A percentile compares a stretch with the other conserved stretches of the same genome.
These are phyloP conservation scores for Paraphoma chrysanthemicola DNA, from an alignment of 2,329 filamentous ascomycete genomes.

Conservation along the genomic window DNA sequence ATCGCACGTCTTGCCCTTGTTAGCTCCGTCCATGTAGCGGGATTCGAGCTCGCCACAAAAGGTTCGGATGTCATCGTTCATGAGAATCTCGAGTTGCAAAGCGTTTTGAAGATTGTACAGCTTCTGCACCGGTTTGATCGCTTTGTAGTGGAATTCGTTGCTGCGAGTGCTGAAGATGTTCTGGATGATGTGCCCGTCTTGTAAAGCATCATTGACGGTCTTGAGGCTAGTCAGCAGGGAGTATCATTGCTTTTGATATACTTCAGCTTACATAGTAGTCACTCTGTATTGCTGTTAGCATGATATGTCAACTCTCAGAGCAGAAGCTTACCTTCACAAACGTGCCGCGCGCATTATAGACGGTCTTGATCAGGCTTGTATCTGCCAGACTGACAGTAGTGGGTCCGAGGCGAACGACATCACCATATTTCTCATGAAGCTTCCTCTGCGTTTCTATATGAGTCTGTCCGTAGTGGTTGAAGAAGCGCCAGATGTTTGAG, in stretches of 20 bases:
- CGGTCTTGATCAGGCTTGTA: conserved; percentile 37
- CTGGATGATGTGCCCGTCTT: conserved; percentile 36
- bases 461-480: conserved; percentile 35
- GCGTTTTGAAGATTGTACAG: conserved; percentile 35
- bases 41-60: conserved; percentile 34
- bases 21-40: conserved; percentile 32
- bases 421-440: conserved; percentile 39
- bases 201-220: conserved; percentile 40
- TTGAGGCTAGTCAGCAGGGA: not conserved
- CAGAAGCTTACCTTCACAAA: conserved; percentile 36
- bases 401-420: conserved; percentile 38
- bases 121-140: conserved; percentile 38
- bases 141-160: conserved; percentile 35
- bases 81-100: conserved; percentile 33
- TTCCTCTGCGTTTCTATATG: conserved; percentile 38
- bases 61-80: conserved; percentile 30
- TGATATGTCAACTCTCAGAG: not conserved
- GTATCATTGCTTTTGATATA: not conserved
- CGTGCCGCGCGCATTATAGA: conserved; percentile 42
- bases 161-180: conserved; percentile 43
- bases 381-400: conserved; percentile 40
- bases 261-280: conserved; percentile 29
- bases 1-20: conserved; percentile 36
- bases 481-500: conserved; percentile 40
- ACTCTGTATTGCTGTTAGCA: conserved; percentile 23